Evolutionary conservation across 1,284 basidiomycete species (phyloP).

Genomic region (Anthracocystis panici-leucophaei): DNA sequence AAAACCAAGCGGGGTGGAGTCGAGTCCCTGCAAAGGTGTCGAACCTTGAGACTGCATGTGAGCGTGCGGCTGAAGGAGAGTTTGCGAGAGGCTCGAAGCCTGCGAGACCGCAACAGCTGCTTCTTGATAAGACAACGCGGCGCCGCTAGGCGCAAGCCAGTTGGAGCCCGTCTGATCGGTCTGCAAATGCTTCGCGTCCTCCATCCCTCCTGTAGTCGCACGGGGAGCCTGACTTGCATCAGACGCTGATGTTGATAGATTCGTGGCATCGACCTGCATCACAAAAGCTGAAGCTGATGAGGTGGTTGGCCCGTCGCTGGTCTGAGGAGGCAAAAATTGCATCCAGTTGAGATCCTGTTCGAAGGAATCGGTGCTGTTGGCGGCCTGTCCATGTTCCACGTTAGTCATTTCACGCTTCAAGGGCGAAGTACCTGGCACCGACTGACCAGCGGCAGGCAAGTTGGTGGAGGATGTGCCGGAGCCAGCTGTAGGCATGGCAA

Average conservation of each 20-base stretch:
- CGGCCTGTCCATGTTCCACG: constrained; percentile 3
- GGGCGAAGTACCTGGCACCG: constrained; percentile 18
- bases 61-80: constrained; percentile 20
- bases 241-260: background rate
- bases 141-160: constrained; percentile 14
- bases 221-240: background rate
- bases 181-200: background rate
- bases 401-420: constrained; percentile 18
- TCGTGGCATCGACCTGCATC: background rate
- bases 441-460: constrained; percentile 15
- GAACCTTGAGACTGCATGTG: constrained; percentile 14
- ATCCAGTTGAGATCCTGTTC: constrained; percentile 39
- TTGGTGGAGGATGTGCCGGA: constrained; percentile 21
- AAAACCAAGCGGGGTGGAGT: constrained; percentile 14
- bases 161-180: background rate
- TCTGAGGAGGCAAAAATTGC: constrained; percentile 24
- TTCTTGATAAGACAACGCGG: constrained; percentile 4
- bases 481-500: constrained; percentile 26
- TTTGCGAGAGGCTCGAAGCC: constrained; percentile 2
- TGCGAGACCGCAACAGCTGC: constrained; percentile 4
- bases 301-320: constrained; percentile 9
- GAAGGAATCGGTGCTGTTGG: constrained; percentile 12
- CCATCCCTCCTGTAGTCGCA: background rate
- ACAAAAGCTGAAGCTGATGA: constrained; percentile 4
- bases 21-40: constrained; percentile 17